These are phyloP conservation scores for Osmozyma mogii DNA, from an alignment of 805 yeast genomes.

Conservation along the genomic window DNA sequence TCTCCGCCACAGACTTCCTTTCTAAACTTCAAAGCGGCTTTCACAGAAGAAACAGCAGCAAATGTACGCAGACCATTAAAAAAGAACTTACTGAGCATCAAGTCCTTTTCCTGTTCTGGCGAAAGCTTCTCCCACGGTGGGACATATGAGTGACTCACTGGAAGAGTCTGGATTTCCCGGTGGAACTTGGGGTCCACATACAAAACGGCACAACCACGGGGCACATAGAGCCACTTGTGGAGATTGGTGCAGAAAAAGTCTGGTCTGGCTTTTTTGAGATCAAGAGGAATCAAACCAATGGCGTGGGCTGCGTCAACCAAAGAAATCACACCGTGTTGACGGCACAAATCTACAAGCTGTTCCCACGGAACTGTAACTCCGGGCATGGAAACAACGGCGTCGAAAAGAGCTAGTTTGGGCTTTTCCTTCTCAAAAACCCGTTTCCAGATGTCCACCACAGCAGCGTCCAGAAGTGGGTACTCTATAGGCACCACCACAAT, in stretches of 20 bases:
- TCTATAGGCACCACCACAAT: conserved; percentile 11
- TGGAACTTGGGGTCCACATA: conserved; percentile 51
- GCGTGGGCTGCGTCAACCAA: conserved; percentile 71
- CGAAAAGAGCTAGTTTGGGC: conserved; percentile 42
- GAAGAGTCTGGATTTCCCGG: conserved; percentile 43
- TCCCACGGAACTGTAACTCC: conserved; percentile 52
- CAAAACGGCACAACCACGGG: conserved; percentile 50
- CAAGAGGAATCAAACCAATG: conserved; percentile 45
- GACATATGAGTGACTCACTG: conserved; percentile 45
- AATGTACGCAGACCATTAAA: conserved; percentile 45
- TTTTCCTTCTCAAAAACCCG: conserved; percentile 13
- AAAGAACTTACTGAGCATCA: conserved; percentile 39
- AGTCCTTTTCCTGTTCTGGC: conserved; percentile 14
- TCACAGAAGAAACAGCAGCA: conserved; percentile 34
- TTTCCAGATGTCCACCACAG: conserved; percentile 17
- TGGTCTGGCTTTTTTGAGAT: conserved; percentile 36
- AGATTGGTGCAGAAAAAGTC: conserved; percentile 57
- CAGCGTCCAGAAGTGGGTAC: conserved; percentile 15
- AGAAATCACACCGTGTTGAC: conserved; percentile 39
- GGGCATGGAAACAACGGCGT: conserved; percentile 58
- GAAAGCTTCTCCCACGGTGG: conserved; percentile 21
- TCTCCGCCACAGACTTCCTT: conserved; percentile 54
- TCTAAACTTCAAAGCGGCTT: conserved; percentile 48
- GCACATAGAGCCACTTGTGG: conserved; percentile 63
- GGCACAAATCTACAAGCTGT: conserved; percentile 37